Conservation (phyloP, 352 stramenopile species). For the Phytophthora colocasiae region DNA sequence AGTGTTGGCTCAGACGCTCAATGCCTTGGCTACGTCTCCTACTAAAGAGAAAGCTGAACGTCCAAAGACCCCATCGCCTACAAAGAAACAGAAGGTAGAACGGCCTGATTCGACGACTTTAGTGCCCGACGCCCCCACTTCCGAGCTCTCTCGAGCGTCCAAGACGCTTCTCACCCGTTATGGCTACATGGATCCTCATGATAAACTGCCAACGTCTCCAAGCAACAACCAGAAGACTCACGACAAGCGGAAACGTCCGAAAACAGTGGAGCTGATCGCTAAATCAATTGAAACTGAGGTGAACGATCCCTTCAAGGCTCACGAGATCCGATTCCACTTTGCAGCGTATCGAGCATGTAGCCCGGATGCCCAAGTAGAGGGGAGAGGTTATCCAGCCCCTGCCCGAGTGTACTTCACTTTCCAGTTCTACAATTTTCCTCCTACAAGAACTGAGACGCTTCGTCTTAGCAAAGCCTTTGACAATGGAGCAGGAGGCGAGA, state of each 20-base stretch:
- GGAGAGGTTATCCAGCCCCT: constrained; percentile 8
- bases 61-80: constrained; percentile 33
- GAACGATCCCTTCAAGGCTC: constrained; percentile 73
- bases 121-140: constrained; percentile 31
- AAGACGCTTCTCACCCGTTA: constrained; percentile 86
- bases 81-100: constrained; percentile 32
- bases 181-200: constrained; percentile 79
- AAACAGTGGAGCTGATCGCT: constrained; percentile 5
- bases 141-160: constrained; percentile 82
- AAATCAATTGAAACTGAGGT: constrained; percentile 80
- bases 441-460: constrained; percentile 88
- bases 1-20: constrained; percentile 63
- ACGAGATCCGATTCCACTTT: constrained; percentile 93
- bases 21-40: constrained; percentile 54
- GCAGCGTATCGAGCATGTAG: constrained; percentile 70
- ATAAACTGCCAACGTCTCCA: constrained; percentile 24
- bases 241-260: constrained; percentile 10
- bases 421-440: constrained; percentile 92
- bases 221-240: constrained; percentile 28
- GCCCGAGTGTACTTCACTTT: constrained; percentile 91
- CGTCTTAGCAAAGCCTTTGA: constrained; percentile 67
- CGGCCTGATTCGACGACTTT: constrained; percentile 8
- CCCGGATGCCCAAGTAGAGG: constrained; percentile 9
- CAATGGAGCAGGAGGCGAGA: constrained; percentile 32
- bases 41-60: constrained; percentile 23